Evolutionary conservation across 2,329 filamentous ascomycete species (phyloP).

Genomic region (Colletotrichum viniferum): DNA sequence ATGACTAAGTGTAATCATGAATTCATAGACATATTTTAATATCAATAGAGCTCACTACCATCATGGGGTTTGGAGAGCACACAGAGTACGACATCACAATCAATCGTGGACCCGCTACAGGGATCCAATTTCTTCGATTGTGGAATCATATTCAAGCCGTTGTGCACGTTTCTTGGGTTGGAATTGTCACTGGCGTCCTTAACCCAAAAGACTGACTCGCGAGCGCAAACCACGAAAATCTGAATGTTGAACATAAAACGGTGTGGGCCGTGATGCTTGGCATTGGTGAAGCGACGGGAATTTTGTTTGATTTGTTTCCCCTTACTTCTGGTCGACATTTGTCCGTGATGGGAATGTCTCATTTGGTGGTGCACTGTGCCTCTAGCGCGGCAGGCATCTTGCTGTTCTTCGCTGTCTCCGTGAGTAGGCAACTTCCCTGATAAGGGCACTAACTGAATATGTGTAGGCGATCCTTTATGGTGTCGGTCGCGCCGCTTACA

Average conservation of each 20-base stretch:
- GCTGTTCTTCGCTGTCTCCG: neutral
- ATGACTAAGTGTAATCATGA: neutral
- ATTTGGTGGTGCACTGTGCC: neutral
- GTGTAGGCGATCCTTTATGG: neutral
- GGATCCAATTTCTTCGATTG: neutral
- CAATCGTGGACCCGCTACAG: neutral
- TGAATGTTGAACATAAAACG: neutral
- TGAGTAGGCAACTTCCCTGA: neutral
- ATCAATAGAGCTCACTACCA: neutral
- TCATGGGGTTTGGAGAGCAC: neutral
- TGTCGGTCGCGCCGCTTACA: constrained; percentile 25
- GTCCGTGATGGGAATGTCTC: neutral
- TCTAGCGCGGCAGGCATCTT: neutral
- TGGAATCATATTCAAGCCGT: neutral
- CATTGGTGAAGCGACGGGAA: neutral
- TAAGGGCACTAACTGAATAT: neutral
- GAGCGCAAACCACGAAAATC: neutral
- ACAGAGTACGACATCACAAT: neutral
- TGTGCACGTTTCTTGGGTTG: neutral
- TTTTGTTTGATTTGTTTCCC: neutral
- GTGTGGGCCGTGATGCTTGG: neutral
- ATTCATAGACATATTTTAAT: neutral
- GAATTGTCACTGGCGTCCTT: neutral
- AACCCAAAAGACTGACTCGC: neutral
- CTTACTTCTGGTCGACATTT: neutral